phyloP scores from a whole-genome alignment of 148 eudicot genomes.

The Cornus controversa region DNA sequence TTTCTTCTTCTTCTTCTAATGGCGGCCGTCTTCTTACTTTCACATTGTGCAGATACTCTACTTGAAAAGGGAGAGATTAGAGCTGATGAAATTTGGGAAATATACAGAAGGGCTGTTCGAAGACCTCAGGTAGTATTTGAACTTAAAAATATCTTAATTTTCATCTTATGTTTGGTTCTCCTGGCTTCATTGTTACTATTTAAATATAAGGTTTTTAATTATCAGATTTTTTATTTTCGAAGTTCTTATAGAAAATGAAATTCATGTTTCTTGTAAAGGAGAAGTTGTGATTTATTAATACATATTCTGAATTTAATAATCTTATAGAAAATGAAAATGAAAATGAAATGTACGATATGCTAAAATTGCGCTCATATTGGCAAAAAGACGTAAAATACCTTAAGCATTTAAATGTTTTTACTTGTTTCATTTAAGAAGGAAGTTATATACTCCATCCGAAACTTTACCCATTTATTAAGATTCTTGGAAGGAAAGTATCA shows the following conservation, averaged over 20 bases:
- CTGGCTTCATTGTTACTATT: not conserved
- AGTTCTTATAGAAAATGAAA: not conserved
- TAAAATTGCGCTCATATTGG: no score
- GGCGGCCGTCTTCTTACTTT: not conserved
- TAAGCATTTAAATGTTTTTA: no score
- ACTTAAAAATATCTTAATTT: not conserved
- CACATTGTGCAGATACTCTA: conserved; percentile 46
- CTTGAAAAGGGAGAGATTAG: conserved; percentile 73
- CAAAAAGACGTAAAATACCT: no score
- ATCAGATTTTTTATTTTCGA: not conserved
- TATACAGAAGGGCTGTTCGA: conserved; percentile 56
- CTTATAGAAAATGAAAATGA: no score
- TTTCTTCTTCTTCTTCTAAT: not conserved
- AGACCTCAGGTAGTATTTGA: conserved; percentile 51
- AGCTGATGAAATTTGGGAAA: conserved; percentile 77
- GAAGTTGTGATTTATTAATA: not conserved
- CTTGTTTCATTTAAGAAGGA: no score
- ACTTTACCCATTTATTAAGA: no score
- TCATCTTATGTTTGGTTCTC: not conserved
- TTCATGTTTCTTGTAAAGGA: not conserved
- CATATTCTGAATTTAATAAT: no score
- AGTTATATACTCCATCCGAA: no score
- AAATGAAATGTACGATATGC: no score
- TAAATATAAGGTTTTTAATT: not conserved
- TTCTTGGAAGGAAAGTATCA: no score